Percentiles rank a stretch among this genome's conserved stretches.
phyloP scores from a whole-genome alignment of 306 rosid genomes.

The Biancaea sappan region DNA sequence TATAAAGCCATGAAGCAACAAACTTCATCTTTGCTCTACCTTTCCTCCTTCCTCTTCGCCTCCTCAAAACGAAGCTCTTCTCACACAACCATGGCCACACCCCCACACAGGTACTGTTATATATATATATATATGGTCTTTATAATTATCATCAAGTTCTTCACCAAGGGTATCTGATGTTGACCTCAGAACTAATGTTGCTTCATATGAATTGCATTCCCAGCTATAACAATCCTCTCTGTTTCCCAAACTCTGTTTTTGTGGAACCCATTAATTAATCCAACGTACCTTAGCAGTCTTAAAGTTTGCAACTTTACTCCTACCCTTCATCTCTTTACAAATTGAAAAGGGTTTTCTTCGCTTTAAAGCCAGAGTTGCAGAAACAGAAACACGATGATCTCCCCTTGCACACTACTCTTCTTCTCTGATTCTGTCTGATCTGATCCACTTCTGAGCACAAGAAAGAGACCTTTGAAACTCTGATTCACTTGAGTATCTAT shows the following conservation, averaged over 20 bases:
- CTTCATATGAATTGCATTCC: background rate
- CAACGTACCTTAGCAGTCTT: conserved; percentile 35
- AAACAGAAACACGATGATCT: conserved; percentile 43
- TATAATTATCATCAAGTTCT: background rate
- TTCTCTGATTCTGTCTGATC: background rate
- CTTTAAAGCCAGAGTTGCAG: conserved; percentile 61
- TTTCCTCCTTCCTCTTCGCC: conserved; percentile 1
- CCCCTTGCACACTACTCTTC: conserved; percentile 51
- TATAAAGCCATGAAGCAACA: background rate
- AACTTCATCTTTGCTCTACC: background rate
- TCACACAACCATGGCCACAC: conserved; percentile 28
- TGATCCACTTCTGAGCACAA: background rate
- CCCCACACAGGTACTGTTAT: conserved; percentile 15
- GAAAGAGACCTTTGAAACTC: conserved; percentile 19
- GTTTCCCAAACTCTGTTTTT: conserved; percentile 1
- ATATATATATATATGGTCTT: background rate
- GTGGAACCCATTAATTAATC: conserved; percentile 51
- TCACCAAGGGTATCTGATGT: background rate
- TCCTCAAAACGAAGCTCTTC: conserved; percentile 5
- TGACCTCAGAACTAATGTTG: conserved; percentile 5
- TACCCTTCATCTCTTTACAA: conserved; percentile 41
- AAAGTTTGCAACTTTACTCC: conserved; percentile 47
- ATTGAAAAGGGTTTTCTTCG: conserved; percentile 52
- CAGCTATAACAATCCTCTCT: background rate
- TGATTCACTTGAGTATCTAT: conserved; percentile 15